Base-by-base conservation (phyloP, 805 yeast genomes). In the Zygotorulaspora danielsina region DNA sequence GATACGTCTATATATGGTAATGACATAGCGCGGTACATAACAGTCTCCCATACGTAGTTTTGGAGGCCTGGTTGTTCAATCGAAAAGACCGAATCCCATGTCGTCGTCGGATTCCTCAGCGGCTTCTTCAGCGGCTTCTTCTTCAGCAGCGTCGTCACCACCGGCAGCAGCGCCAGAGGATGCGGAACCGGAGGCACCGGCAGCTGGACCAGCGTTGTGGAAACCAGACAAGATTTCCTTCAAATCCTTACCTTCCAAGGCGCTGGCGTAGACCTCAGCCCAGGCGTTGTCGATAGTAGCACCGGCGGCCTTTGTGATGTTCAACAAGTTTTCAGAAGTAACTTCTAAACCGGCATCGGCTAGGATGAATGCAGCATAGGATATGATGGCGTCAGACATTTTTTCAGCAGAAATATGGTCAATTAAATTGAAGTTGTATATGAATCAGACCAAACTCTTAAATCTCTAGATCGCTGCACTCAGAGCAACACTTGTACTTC, bases 311-410 rank as follows among this genome's bases (percentile, higher is more conserved):
- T 73, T 65, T 70, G 86, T 71, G 66, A 84, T 67, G 62, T 85
- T 72, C 63, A 72, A 63, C 63, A 84, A 73, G 77, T 82, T 84
- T 69, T 81, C 89, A 58, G 88, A 58, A 51, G 96, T 76, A 81
- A 90, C 78, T 71, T 89, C 96, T 66, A 87, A 74, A 70, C 88
- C 96, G 64, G 97, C 90, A 69, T 90, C 98, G 59, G 97, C 96
- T 72, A 90, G 78, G 77, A 90, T 89, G 73, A 90, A 82, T 69
- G 98, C 95, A 71, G 98, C 97, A 81, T 86, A 88, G 59, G 96
- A 87, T 68, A 87, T 86, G 65, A 89, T 78, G 69, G 95, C 82
- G 79, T 88, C 95, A 72, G 95, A 84, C 95, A 86, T 86, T 69
- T 59, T 34, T 27, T 17, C n/a, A n/a, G 32, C 12, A 13, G 16